Evolutionary conservation across 192 early-diverging fungal species (phyloP), one percentile per base, ranked within the genome.

Genomic region (Coemansia sp.): DNA sequence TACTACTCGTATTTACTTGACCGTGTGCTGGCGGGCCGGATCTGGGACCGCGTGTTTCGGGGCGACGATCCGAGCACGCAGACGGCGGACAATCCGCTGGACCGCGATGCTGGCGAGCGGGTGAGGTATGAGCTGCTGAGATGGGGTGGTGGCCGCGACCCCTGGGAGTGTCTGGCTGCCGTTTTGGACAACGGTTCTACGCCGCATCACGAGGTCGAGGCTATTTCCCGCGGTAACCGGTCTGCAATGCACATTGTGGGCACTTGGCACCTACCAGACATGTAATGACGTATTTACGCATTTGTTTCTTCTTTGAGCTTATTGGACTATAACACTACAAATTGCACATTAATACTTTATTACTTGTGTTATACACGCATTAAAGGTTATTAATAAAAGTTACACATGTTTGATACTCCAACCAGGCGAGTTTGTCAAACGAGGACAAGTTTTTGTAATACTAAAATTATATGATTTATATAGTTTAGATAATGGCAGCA

Each of bases 1-100:
- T 99, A 99, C 75, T 99, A 98, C 53, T 83, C 89, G n/a, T 99
- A 99, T 60, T 77, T 98, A 21, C 92, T 95, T 86, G 88, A 88
- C 35, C 83, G 93, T 27, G 83, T 88, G 11, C 80, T 95, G 68
- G 93, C 92, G 1, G 81, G 83, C 6, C 83, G 87, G 54, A 82
- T 99, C 21, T 95, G 86, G 86, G 71, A 85, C 38, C 71, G 65
- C 9, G 80, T 84, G 29, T 96, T 97, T 67, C 27, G 29, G n/a
- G 78, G 78, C 5, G 66, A 73, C 23, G 43, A 54, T 11, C 56
- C 76, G 10, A 31, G 49, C n/a, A 38, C 6, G 40, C 57, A 46
- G 23, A 23, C n/a, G 27, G 11, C 38, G 18, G 21, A 12, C 35
- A 28, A 30, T 22, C 87, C 88, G 14, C 79, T 89, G 44, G 73